These are phyloP conservation scores for Aspergillus tanneri DNA, from an alignment of 2,329 filamentous ascomycete species.

Conservation along the genomic window DNA sequence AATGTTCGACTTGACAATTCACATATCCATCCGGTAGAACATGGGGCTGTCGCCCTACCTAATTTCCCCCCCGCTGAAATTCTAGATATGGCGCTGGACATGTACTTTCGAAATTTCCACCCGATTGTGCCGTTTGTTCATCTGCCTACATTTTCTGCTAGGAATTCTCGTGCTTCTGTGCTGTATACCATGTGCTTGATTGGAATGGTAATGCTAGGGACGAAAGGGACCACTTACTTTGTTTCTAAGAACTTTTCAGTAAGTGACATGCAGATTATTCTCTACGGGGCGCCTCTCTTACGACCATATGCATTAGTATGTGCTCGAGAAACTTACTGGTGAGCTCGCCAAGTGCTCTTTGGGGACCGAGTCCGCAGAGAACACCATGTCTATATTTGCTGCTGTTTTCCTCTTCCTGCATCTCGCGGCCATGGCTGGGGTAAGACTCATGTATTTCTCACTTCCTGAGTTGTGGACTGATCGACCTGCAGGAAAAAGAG, in stretches of 20 bases:
- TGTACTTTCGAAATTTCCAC: slow-evolving; percentile 56
- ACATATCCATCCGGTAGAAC: slow-evolving; percentile 19
- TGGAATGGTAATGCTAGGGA: slow-evolving; percentile 53
- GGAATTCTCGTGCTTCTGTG: slow-evolving; percentile 47
- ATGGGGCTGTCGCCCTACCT: slow-evolving; percentile 28
- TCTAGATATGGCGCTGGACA: slow-evolving; percentile 54
- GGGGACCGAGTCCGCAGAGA: slow-evolving; percentile 40
- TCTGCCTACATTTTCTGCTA: slow-evolving; percentile 53
- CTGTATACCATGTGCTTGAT: slow-evolving; percentile 56
- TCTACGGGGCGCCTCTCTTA: slow-evolving; percentile 5
- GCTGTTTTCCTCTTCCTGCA: slow-evolving; percentile 51
- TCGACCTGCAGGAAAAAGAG: slow-evolving; percentile 35
- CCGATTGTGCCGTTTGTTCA: slow-evolving; percentile 55
- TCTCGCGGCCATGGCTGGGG: slow-evolving; percentile 50
- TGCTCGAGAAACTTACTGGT: slow-evolving; percentile 41
- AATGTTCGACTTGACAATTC: slow-evolving; percentile 20
- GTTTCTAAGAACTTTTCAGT: slow-evolving; percentile 49
- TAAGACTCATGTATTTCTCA: slow-evolving; percentile 12
- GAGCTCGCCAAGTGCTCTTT: slow-evolving; percentile 47
- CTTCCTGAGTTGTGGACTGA: slow-evolving; percentile 6
- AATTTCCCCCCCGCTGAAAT: slow-evolving; percentile 53
- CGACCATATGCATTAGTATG: slow-evolving; percentile 16
- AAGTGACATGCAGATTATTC: slow-evolving; percentile 6
- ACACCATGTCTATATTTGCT: slow-evolving; percentile 49
- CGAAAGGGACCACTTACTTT: slow-evolving; percentile 52